Evolutionary conservation across 768 basidiomycete genomes (phyloP), one percentile per base, ranked within the genome.

Genomic region (Macrolepiota fuliginosa): DNA sequence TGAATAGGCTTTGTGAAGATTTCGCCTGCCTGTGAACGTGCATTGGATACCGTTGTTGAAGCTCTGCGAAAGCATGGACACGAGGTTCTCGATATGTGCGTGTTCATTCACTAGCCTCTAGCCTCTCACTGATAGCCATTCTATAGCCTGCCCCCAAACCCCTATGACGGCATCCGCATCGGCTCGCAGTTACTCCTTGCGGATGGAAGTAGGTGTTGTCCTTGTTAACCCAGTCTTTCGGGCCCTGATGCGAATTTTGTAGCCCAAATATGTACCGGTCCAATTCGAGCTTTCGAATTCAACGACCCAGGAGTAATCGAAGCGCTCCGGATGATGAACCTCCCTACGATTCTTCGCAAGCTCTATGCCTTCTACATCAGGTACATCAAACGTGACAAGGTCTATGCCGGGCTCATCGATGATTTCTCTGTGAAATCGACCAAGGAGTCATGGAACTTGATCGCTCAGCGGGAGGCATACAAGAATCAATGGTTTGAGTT

Each of bases 1-100:
- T 17, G 10, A 22, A 32, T 19, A 87, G 86, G 83, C 4, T 78
- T 86, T 35, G 79, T 88, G 1, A 64, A 70, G 29, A 83, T 85
- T 2, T 86, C 87, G 1, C 87, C 87, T 1, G 81, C 87, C 0
- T 87, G 85, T 62, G 68, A 70, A 32, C 79, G 87, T n/a, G 86
- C 83, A 15, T 73, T 88, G 9, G 65, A 77, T 37, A 72, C 63
- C 24, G 83, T 85, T 0, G 78, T 80, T 0, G 73, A 79, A 0
- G 70, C 72, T 4, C 71, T 88, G 19, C 61, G 73, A 35, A 76
- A 72, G 35, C 63, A 79, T 12, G 85, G 85, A 0, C 82, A 88
- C 35, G 74, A 81, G 47, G 71, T 86, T 5, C 70, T 84, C 12
- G 67, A 76, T 6, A 68, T 87, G 84, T 81, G 66, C 61, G 78